A percentile compares a stretch with the other conserved stretches of the same genome.
phyloP scores from a whole-genome alignment of 176 grass and related monocot species.

The Phoenix dactylifera region DNA sequence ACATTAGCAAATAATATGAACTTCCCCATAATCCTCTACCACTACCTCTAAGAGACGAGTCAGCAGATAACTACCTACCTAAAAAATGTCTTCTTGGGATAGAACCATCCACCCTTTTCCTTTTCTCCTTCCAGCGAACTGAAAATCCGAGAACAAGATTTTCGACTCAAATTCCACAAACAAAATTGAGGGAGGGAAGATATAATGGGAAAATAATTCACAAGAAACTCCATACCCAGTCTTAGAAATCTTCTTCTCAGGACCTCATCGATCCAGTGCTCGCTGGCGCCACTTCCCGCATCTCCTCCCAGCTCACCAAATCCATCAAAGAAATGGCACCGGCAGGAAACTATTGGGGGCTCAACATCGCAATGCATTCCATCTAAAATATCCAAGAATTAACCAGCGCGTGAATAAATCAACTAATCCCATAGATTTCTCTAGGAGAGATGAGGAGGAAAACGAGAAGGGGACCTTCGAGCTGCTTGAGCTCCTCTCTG shows the following conservation, averaged over 20 bases:
- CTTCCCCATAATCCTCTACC: no score
- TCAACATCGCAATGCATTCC: slow-evolving; percentile 35
- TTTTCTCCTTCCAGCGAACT: slow-evolving; percentile 86
- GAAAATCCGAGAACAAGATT: slow-evolving; percentile 17
- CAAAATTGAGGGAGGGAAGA: neutral
- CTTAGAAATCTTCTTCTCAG: slow-evolving; percentile 84
- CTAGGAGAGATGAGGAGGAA: neutral
- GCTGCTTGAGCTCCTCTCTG: slow-evolving; percentile 82
- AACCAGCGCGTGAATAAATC: no score
- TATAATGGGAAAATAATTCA: neutral
- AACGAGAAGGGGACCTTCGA: slow-evolving; percentile 27
- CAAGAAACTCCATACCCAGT: slow-evolving; percentile 32
- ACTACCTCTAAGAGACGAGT: no score
- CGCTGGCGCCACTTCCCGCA: slow-evolving; percentile 16
- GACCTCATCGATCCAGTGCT: slow-evolving; percentile 88
- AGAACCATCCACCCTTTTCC: slow-evolving; percentile 37
- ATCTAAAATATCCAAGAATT: slow-evolving; percentile 14
- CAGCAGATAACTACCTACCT: slow-evolving; percentile 22
- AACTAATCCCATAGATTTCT: no score
- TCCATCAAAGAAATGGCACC: slow-evolving; percentile 90
- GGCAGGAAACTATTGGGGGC: slow-evolving; percentile 50
- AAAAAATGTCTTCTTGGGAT: slow-evolving; percentile 43
- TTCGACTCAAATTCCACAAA: slow-evolving; percentile 1
- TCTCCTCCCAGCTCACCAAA: slow-evolving; percentile 34
- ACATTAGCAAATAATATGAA: no score